Base-by-base conservation (phyloP, 495 filamentous ascomycete species). In the Annulohypoxylon bovei region DNA sequence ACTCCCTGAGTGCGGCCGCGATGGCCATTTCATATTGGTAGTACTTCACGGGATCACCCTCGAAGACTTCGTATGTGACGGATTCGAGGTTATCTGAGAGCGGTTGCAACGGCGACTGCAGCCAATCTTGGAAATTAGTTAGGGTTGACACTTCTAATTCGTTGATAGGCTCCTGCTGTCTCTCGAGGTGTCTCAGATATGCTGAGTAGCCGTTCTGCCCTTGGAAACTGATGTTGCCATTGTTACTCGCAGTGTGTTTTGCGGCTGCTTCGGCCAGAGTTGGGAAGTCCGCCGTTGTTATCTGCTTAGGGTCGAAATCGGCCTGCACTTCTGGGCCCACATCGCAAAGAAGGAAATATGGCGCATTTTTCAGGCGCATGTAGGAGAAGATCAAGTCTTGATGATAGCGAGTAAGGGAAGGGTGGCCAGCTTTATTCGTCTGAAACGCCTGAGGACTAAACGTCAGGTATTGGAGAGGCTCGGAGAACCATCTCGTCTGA, bases 31-130 rank as follows among this genome's bases (percentile, higher is more conserved):
- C 93, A 77, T 99, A 99, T 84, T 93, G 94, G 55, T 94, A 90
- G 77, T 99, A 99, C 79, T 99, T 99, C 77, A 98, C 90, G 0
- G 95, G 95, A 64, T 98, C 96, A 69, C 95, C 96, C 78, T 99
- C 95, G 74, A 99, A 99, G 7, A 98, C 94, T 77, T 99, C 95
- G 77, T 99, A 99, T 1, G 95, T 99, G 57, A 96, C 91, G 50
- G 92, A 95, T 75, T 99, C 95, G 23, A 99, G 85, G 69, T 99
- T 98, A 79, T 98, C 95, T 0, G 95, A 92, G 18, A 99, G 85
- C 0, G 95, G 95, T 75, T 99, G 96, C 37, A 99, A 81, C 7
- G 95, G 95, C 4, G 93, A 92, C 77, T 99, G 95, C 1, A 98
- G 83, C 80, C 95, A 98, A 76, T 99, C 95, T 68, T 99, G 96